A percentile compares a stretch with the other conserved stretches of the same genome.
Evolutionary conservation across 176 grass and related monocot species (phyloP).

Genomic region (Pharus latifolius): DNA sequence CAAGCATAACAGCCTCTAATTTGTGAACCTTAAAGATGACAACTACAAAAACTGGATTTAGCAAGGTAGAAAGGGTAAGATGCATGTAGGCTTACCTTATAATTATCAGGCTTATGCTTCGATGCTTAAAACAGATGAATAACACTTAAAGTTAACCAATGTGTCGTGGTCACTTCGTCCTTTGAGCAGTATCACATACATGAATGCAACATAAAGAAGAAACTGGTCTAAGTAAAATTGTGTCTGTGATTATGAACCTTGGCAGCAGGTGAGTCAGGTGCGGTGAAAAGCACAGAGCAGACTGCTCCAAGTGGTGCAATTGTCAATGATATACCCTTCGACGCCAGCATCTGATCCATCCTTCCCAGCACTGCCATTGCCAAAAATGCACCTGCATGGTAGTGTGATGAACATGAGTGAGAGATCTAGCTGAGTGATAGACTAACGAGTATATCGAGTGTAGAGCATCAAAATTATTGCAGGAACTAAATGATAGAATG

Average conservation of each 20-base stretch:
- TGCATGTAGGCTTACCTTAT: neutral
- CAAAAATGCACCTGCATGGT: constrained; percentile 59
- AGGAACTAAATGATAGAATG: neutral
- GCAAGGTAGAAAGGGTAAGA: neutral
- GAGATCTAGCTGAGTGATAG: neutral
- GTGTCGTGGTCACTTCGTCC: neutral
- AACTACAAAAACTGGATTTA: too few species aligned
- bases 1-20: neutral
- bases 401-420: neutral
- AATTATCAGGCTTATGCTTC: neutral
- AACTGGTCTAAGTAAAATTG: neutral
- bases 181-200: neutral
- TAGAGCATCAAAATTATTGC: neutral
- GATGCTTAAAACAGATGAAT: neutral
- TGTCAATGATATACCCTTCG: constrained; percentile 55
- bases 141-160: neutral
- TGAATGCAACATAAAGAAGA: neutral
- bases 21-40: neutral
- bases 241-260: constrained; percentile 24
- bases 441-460: neutral
- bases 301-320: constrained; percentile 92
- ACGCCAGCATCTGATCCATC: constrained; percentile 67
- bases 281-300: constrained; percentile 64
- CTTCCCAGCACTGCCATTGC: constrained; percentile 79
- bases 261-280: constrained; percentile 54